A percentile compares a stretch with the other conserved stretches of the same genome.
phyloP scores from a whole-genome alignment of 345 rosid species.

The Arabidopsis suecica region DNA sequence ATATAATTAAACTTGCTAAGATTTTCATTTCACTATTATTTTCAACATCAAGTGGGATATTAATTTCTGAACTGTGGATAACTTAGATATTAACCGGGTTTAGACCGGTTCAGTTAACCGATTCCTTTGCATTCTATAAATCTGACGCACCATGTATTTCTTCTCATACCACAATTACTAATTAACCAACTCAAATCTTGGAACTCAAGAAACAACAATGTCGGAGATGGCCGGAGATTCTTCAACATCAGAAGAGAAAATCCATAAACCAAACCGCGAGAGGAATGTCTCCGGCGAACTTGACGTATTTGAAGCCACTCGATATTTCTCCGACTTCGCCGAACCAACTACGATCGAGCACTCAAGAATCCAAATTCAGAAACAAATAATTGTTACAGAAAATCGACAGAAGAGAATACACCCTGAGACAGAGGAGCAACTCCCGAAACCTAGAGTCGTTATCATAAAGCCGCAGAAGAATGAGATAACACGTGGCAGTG shows the following conservation, averaged over 20 bases:
- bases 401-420: slow-evolving; percentile 52
- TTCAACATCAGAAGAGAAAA: slow-evolving; percentile 18
- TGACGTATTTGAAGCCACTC: slow-evolving; percentile 89
- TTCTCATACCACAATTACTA: slow-evolving; percentile 28
- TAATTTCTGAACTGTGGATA: not conserved
- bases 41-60: not conserved
- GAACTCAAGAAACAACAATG: slow-evolving; percentile 35
- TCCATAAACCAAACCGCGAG: slow-evolving; percentile 50
- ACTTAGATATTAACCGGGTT: not conserved
- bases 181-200: slow-evolving; percentile 18
- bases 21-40: slow-evolving; percentile 4
- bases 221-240: slow-evolving; percentile 25
- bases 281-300: slow-evolving; percentile 83
- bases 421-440: slow-evolving; percentile 54
- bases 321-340: slow-evolving; percentile 74
- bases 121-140: slow-evolving; percentile 29
- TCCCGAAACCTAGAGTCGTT: slow-evolving; percentile 45
- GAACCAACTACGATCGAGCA: slow-evolving; percentile 40
- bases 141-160: slow-evolving; percentile 20
- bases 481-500: slow-evolving; percentile 57
- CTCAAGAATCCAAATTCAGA: slow-evolving; percentile 40
- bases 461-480: slow-evolving; percentile 41
- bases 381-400: slow-evolving; percentile 46
- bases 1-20: not conserved
- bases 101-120: slow-evolving; percentile 26